These are phyloP conservation scores for Dactylellina parvicollis DNA, from an alignment of 2,329 filamentous ascomycete species.

Conservation along the genomic window DNA sequence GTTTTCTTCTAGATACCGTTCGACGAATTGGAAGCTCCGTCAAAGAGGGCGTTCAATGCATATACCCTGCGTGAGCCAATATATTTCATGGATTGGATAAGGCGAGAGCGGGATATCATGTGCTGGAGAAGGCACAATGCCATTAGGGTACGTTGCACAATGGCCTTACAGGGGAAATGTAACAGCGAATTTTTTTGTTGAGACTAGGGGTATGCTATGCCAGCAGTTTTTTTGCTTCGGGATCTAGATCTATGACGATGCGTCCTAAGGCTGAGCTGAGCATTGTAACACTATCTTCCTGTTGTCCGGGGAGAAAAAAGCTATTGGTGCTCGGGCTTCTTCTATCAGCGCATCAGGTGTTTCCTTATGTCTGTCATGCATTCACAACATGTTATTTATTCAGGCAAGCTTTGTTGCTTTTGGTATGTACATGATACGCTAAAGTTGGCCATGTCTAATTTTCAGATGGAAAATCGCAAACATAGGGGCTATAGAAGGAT, in stretches of 20 bases:
- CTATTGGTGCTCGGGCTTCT: background rate
- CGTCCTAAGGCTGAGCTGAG: slow-evolving; percentile 6
- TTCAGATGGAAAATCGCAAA: no score
- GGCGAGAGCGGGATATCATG: slow-evolving; percentile 30
- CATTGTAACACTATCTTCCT: slow-evolving; percentile 18
- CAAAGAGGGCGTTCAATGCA: slow-evolving; percentile 5
- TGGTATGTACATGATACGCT: background rate
- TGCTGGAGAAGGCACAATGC: slow-evolving; percentile 14
- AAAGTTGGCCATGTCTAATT: background rate
- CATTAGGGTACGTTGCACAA: slow-evolving; percentile 18
- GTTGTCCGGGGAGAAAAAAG: background rate
- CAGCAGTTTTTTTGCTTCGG: slow-evolving; percentile 11
- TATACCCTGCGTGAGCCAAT: slow-evolving; percentile 35
- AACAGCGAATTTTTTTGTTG: slow-evolving; percentile 1
- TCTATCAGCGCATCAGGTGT: background rate
- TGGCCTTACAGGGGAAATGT: slow-evolving; percentile 22
- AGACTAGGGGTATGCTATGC: slow-evolving; percentile 7
- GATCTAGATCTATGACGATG: slow-evolving; percentile 30
- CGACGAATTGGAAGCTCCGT: slow-evolving; percentile 25
- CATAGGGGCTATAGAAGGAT: no score
- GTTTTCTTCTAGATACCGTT: background rate
- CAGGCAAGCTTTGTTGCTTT: slow-evolving; percentile 1
- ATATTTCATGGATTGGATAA: slow-evolving; percentile 14
- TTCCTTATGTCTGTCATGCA: background rate
- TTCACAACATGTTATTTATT: background rate